A percentile compares a stretch with the other conserved stretches of the same genome.
Conservation (phyloP, 352 stramenopile species). For the Phytophthora podocarpi region DNA sequence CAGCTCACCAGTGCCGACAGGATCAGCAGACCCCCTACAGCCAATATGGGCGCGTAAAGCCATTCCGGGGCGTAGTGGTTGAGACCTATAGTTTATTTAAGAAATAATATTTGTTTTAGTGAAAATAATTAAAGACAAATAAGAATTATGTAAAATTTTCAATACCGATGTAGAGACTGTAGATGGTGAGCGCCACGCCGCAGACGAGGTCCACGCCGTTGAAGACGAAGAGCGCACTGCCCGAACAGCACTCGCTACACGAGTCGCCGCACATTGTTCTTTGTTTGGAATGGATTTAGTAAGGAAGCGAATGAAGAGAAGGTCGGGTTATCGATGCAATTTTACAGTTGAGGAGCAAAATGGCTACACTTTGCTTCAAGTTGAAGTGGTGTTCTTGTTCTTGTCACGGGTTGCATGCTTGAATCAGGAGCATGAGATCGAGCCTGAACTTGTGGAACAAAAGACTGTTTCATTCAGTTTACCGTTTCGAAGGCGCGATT, state of each 20-base stretch:
- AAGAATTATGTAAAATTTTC: not conserved
- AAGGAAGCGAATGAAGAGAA: not conserved
- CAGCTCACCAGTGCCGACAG: slow-evolving; percentile 63
- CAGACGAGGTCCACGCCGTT: slow-evolving; percentile 73
- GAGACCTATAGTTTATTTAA: slow-evolving; percentile 35
- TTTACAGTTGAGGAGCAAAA: slow-evolving; percentile 7
- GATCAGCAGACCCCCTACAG: slow-evolving; percentile 52
- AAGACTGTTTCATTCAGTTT: slow-evolving; percentile 1
- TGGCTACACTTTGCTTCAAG: slow-evolving; percentile 12
- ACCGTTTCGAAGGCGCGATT: slow-evolving; percentile 5
- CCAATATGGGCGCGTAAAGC: slow-evolving; percentile 69
- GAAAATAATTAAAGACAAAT: not conserved
- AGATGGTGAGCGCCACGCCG: slow-evolving; percentile 59
- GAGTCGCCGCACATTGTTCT: slow-evolving; percentile 39
- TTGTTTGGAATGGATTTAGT: not conserved
- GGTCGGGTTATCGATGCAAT: not conserved
- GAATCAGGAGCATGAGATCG: too few relatives aligned
- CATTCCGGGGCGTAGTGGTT: slow-evolving; percentile 73
- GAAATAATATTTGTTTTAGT: slow-evolving; percentile 12
- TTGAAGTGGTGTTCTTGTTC: slow-evolving; percentile 3
- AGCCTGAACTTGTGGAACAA: not conserved
- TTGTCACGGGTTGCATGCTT: not conserved
- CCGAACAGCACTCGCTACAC: slow-evolving; percentile 55
- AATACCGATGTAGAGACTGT: slow-evolving; percentile 63
- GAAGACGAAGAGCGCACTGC: slow-evolving; percentile 71